These are phyloP conservation scores for Pneumocystis canis DNA, from an alignment of 1,139 yeast genomes.

Conservation along the genomic window DNA sequence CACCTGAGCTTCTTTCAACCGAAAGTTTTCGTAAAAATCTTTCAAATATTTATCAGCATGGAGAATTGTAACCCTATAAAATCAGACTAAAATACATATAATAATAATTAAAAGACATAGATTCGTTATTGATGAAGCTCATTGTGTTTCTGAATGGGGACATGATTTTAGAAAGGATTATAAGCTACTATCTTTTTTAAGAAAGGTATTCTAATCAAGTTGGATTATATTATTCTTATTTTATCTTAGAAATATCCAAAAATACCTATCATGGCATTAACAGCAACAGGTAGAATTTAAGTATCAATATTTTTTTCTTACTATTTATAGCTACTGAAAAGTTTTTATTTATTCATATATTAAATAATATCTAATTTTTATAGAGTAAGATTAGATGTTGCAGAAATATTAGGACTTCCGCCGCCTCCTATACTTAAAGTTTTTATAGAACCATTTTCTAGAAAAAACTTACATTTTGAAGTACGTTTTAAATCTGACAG, in stretches of 20 bases:
- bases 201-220: conserved; percentile 30
- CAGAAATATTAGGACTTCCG: conserved; percentile 16
- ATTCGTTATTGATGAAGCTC: conserved; percentile 80
- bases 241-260: conserved; percentile 31
- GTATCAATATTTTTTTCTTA: not conserved
- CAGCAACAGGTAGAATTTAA: conserved; percentile 53
- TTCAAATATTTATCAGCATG: conserved; percentile 10
- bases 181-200: conserved; percentile 54
- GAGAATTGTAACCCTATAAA: conserved; percentile 11
- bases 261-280: conserved; percentile 71
- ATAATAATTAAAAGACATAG: conserved; percentile 22
- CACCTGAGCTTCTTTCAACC: conserved; percentile 45
- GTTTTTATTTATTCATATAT: not conserved
- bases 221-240: conserved; percentile 14
- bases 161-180: conserved; percentile 82
- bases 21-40: conserved; percentile 18
- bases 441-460: conserved; percentile 35
- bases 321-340: not conserved
- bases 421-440: conserved; percentile 10
- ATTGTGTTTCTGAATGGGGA: conserved; percentile 88
- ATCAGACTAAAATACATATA: not conserved
- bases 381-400: conserved; percentile 18
- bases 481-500: conserved; percentile 32
- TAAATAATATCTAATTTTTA: not conserved
- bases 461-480: conserved; percentile 66